Percentiles rank a stretch among this genome's conserved stretches.
These are phyloP conservation scores for Filobasidium wieringae DNA, from an alignment of 768 basidiomycete species.

Conservation along the genomic window DNA sequence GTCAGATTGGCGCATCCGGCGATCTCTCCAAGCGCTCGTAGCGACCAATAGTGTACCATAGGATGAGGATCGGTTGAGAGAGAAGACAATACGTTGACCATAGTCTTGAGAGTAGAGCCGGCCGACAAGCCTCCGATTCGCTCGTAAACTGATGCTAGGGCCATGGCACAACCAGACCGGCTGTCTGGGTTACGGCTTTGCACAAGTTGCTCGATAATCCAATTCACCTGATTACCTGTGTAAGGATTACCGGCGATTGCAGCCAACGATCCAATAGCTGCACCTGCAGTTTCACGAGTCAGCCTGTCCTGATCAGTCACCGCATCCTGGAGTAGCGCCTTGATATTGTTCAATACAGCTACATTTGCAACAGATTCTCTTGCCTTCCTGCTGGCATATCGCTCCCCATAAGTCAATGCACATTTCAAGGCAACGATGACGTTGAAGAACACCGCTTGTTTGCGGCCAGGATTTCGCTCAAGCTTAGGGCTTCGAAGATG, in stretches of 20 bases:
- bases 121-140: constrained; percentile 91
- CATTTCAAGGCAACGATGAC: constrained; percentile 61
- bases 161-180: constrained; percentile 83
- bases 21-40: constrained; percentile 71
- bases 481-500: constrained; percentile 58
- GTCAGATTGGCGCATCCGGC: constrained; percentile 83
- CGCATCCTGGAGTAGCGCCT: constrained; percentile 40
- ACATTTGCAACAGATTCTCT: constrained; percentile 26
- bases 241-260: constrained; percentile 71
- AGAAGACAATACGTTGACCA: constrained; percentile 88
- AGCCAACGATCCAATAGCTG: constrained; percentile 76
- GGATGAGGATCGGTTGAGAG: constrained; percentile 93
- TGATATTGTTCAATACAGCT: constrained; percentile 19
- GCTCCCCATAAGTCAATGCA: constrained; percentile 44
- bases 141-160: constrained; percentile 81
- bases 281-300: constrained; percentile 66
- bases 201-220: constrained; percentile 83
- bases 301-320: constrained; percentile 68
- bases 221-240: constrained; percentile 74
- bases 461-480: constrained; percentile 76
- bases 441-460: constrained; percentile 72
- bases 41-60: constrained; percentile 84
- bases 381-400: constrained; percentile 19
- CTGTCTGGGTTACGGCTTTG: constrained; percentile 84
- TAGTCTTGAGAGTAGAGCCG: constrained; percentile 85